phyloP scores from a whole-genome alignment of 2,329 filamentous ascomycete genomes.

The Diaporthe sp. region DNA sequence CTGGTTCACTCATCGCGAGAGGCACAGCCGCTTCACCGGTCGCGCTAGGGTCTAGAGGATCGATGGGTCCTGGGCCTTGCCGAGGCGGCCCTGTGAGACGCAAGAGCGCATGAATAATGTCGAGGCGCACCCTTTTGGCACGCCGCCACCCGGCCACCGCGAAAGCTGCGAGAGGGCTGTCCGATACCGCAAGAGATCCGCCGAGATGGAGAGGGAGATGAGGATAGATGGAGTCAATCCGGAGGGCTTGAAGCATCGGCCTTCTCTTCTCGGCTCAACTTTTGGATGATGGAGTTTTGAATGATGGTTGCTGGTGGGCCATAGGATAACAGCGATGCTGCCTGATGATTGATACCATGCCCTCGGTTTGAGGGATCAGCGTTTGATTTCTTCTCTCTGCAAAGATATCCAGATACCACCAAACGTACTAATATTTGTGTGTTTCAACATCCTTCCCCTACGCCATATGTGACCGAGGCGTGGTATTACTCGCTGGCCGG shows the following conservation, averaged over 20 bases:
- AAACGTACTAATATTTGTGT: constrained; percentile 13
- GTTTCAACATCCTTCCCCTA: background rate
- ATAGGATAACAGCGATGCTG: background rate
- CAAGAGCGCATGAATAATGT: background rate
- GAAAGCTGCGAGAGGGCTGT: background rate
- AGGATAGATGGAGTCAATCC: background rate
- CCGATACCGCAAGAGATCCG: background rate
- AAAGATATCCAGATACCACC: constrained; percentile 38
- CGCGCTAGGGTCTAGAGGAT: constrained; percentile 65
- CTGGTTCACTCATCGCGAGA: constrained; percentile 69
- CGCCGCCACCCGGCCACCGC: background rate
- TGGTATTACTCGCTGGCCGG: background rate
- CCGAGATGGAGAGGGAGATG: background rate
- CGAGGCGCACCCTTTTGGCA: background rate
- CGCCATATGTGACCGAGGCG: background rate
- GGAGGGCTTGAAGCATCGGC: background rate
- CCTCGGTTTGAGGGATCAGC: constrained; percentile 13
- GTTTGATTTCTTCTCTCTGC: constrained; percentile 31
- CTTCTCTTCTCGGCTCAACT: background rate
- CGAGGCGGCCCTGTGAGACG: background rate
- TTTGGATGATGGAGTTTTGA: background rate
- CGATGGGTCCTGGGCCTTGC: no score
- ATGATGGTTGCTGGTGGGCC: background rate
- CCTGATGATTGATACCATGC: constrained; percentile 27
- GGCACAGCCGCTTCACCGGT: constrained; percentile 69